phyloP scores from a whole-genome alignment of 2,329 filamentous ascomycete species.

The Blastomyces percursus region DNA sequence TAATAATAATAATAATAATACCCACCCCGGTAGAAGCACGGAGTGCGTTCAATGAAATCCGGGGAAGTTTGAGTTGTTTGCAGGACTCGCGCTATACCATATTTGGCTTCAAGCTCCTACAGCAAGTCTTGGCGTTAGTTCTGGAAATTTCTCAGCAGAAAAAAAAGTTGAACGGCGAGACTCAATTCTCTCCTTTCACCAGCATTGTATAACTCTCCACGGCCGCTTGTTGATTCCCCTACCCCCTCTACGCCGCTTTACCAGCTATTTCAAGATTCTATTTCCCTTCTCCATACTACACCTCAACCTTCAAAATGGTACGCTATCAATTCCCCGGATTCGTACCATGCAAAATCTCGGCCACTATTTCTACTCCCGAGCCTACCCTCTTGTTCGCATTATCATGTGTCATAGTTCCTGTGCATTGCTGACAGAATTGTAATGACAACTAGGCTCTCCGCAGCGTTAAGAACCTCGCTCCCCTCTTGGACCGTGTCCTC shows the following conservation, averaged over 20 bases:
- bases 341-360: background rate
- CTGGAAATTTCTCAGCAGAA: conserved; percentile 19
- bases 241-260: background rate
- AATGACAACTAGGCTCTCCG: conserved; percentile 53
- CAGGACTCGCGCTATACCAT: background rate
- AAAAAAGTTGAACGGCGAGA: conserved; percentile 1
- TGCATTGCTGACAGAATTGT: conserved; percentile 6
- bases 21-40: too few relatives aligned
- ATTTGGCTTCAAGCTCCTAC: background rate
- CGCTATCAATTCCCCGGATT: background rate
- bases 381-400: conserved; percentile 1
- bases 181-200: conserved; percentile 1
- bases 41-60: background rate
- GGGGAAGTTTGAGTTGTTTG: conserved; percentile 5
- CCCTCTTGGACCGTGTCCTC: conserved; percentile 94
- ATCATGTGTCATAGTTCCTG: conserved; percentile 4
- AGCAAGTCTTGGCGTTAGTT: conserved; percentile 15
- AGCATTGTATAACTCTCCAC: background rate
- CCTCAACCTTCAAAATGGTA: conserved; percentile 1
- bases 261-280: background rate
- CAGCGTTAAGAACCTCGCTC: conserved; percentile 87
- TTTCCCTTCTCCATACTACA: background rate
- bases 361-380: background rate
- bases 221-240: background rate
- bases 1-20: too few relatives aligned